Evolutionary conservation across 148 eudicot species (phyloP), one percentile per base, ranked within the genome.

Genomic region (Salicornia ramosissima): DNA sequence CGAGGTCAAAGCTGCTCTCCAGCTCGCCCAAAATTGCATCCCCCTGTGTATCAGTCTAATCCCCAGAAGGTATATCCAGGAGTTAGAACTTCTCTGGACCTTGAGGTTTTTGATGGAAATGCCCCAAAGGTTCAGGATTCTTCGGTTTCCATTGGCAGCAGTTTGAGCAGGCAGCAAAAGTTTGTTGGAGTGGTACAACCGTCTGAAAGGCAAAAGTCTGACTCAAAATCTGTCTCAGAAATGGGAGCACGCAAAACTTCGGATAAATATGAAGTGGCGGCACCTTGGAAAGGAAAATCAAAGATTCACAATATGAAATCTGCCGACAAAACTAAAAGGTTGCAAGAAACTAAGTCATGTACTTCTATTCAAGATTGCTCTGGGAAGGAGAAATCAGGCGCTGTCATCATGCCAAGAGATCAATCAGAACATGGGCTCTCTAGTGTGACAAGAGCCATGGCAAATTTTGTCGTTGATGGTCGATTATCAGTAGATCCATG

Each of bases 211-310:
- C 78, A 72, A 71, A 81, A 77, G 49, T 22, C 47, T n/a, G 81
- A 67, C 71, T 59, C 53, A 16, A 74, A 28, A 51, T 62, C 57
- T 53, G 54, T 39, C 51, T 63, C 78, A 4, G 79, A 74, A 50
- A 46, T 57, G 18, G 80, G 36, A 67, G 58, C 46, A 26, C 64
- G 53, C 6, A 75, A 8, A 33, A 58, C 42, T 49, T 62, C 52
- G 3, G 70, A 74, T 73, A 68, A 65, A 59, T 43, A 70, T 67
- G 74, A 72, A 61, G 71, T 50, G 7, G 65, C 56, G 22, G 65
- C 83, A 16, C 33, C 66, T 58, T 75, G 74, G 45, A 84, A 86
- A 71, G 88, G 92, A 64, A 90, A 80, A 71, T 45, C 52, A 53
- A 81, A 76, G 72, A 71, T 81, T 43, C 79, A 67, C 56, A 81